A percentile compares a stretch with the other conserved stretches of the same genome.
These are phyloP conservation scores for Volvox reticuliferus DNA, from an alignment of 139 green algal species.

Conservation along the genomic window DNA sequence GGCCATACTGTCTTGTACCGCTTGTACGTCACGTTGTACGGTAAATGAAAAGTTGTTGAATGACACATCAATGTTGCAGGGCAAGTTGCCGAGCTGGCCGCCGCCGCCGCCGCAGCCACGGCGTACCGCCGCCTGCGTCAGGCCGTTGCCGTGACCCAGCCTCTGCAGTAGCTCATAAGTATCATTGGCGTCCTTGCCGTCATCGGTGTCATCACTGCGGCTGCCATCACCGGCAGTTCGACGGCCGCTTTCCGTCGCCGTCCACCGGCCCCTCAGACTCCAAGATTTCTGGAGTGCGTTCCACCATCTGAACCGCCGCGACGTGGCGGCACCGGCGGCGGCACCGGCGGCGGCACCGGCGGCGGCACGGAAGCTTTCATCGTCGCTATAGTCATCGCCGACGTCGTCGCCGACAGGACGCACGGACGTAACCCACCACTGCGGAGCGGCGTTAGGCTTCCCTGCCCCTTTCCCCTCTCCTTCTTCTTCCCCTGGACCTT, in stretches of 20 bases:
- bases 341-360: neutral
- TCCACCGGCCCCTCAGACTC: neutral
- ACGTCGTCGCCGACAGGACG: slow-evolving; percentile 1
- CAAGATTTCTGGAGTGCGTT: neutral
- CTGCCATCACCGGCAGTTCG: neutral
- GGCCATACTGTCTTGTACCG: neutral
- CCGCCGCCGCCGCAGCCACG: neutral
- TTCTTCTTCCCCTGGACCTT: too few species aligned
- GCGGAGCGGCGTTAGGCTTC: neutral
- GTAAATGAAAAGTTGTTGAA: neutral
- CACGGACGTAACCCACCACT: neutral
- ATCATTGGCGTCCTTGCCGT: neutral
- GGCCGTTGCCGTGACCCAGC: neutral
- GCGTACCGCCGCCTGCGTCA: neutral
- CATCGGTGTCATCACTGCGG: neutral
- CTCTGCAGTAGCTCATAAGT: neutral
- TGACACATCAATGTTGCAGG: neutral
- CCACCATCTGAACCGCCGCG: neutral
- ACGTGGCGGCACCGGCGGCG: neutral
- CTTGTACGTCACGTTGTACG: neutral
- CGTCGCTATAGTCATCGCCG: neutral
- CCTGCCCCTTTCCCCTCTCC: too few species aligned
- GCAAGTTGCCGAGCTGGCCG: neutral
- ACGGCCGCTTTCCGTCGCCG: neutral
- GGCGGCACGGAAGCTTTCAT: neutral